A percentile compares a stretch with the other conserved stretches of the same genome.
phyloP scores from a whole-genome alignment of 2,329 filamentous ascomycete species.

The Teratosphaeria viscida region DNA sequence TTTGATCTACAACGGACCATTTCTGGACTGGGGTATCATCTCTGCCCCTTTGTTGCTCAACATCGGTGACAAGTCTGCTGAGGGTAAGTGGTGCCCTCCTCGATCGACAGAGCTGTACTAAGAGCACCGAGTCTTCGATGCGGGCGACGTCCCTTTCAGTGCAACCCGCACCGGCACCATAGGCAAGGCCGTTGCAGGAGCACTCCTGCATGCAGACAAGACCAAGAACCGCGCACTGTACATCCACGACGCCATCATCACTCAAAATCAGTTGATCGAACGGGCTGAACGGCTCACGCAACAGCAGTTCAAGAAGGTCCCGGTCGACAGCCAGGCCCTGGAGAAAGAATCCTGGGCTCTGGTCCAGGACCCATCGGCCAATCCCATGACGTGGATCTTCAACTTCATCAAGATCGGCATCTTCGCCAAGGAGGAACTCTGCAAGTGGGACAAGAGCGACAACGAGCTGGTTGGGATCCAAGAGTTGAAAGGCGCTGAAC shows the following conservation, averaged over 20 bases:
- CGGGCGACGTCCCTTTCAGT: conserved; percentile 22
- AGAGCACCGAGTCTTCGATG: conserved; percentile 20
- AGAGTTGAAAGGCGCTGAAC: not conserved
- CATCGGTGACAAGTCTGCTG: conserved; percentile 2
- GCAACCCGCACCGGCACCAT: conserved; percentile 17
- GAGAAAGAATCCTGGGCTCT: conserved; percentile 1
- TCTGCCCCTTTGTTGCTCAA: conserved; percentile 18
- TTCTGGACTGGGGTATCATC: conserved; percentile 24
- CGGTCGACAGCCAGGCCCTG: not conserved
- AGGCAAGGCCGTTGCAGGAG: conserved; percentile 18
- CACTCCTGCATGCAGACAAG: conserved; percentile 17
- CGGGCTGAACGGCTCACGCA: not conserved
- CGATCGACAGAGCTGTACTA: not conserved
- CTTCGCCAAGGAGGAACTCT: not conserved
- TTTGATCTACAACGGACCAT: conserved; percentile 18
- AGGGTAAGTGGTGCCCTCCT: not conserved
- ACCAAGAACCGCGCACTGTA: conserved; percentile 24
- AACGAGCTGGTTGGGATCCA: conserved; percentile 2
- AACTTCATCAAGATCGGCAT: conserved; percentile 5
- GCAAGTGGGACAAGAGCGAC: not conserved
- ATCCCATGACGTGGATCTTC: conserved; percentile 4
- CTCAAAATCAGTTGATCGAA: conserved; percentile 24
- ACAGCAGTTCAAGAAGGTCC: not conserved
- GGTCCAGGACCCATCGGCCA: not conserved
- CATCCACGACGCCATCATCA: conserved; percentile 19